phyloP scores from a whole-genome alignment of 2,329 filamentous ascomycete species.

The Fusarium pseudocircinatum region DNA sequence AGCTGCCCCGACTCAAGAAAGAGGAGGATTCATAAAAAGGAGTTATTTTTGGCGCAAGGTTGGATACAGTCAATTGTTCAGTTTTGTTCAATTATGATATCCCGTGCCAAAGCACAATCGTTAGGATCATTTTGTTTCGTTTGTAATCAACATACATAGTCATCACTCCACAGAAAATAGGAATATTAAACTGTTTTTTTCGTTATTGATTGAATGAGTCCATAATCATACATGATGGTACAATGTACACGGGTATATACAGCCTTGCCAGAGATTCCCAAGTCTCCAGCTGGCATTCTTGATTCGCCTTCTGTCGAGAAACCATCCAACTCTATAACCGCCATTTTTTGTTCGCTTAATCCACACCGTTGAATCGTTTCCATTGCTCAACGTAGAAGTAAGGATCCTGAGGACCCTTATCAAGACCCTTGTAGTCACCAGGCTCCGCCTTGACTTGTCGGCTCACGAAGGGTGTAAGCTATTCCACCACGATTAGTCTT shows the following conservation, averaged over 20 bases:
- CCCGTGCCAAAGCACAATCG: slow-evolving; percentile 22
- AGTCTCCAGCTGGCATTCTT: slow-evolving; percentile 8
- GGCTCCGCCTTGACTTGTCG: slow-evolving; percentile 62
- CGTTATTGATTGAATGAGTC: slow-evolving; percentile 20
- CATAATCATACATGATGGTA: slow-evolving; percentile 47
- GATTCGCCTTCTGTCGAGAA: neutral
- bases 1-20: slow-evolving; percentile 48
- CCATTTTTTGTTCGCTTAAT: slow-evolving; percentile 50
- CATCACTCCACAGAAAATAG: slow-evolving; percentile 1
- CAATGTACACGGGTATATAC: slow-evolving; percentile 46
- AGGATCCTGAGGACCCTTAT: slow-evolving; percentile 68
- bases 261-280: slow-evolving; percentile 36
- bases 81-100: slow-evolving; percentile 25
- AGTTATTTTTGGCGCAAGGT: slow-evolving; percentile 19
- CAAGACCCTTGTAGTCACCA: slow-evolving; percentile 64
- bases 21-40: slow-evolving; percentile 4
- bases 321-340: neutral
- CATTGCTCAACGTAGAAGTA: slow-evolving; percentile 70
- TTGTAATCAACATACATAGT: slow-evolving; percentile 10
- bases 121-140: slow-evolving; percentile 18
- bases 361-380: slow-evolving; percentile 73
- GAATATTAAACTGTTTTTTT: slow-evolving; percentile 13
- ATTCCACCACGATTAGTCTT: slow-evolving; percentile 28
- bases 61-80: slow-evolving; percentile 28
- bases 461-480: slow-evolving; percentile 86